A percentile compares a stretch with the other conserved stretches of the same genome.
These are phyloP conservation scores for Rubroboletus pulcherrimus DNA, from an alignment of 768 basidiomycete genomes.

Conservation along the genomic window DNA sequence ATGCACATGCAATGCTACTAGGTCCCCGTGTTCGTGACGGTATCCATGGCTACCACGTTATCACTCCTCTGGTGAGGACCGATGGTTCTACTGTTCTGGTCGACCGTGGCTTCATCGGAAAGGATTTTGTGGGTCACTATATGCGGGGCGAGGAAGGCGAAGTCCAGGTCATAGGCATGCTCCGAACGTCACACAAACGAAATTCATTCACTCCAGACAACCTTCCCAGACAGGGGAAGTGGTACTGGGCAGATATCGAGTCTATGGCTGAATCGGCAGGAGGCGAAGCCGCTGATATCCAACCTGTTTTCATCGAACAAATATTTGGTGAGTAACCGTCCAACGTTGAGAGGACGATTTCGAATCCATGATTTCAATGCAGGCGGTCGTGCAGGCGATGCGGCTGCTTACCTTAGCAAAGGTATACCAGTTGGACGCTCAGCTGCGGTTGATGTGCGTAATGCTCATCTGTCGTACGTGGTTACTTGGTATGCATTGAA, in stretches of 20 bases:
- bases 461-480: slow-evolving; percentile 93
- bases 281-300: slow-evolving; percentile 66
- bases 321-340: slow-evolving; percentile 67
- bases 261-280: slow-evolving; percentile 78
- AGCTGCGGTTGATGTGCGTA: slow-evolving; percentile 82
- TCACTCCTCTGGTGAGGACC: slow-evolving; percentile 80
- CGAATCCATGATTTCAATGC: slow-evolving; percentile 6
- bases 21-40: slow-evolving; percentile 88
- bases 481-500: slow-evolving; percentile 72
- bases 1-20: slow-evolving; percentile 72
- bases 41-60: slow-evolving; percentile 79
- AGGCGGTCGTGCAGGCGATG: slow-evolving; percentile 88
- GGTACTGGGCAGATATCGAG: slow-evolving; percentile 89
- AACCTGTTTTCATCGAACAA: slow-evolving; percentile 87
- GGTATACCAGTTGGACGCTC: slow-evolving; percentile 85
- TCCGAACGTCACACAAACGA: slow-evolving; percentile 69
- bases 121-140: slow-evolving; percentile 45
- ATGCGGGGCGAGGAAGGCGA: slow-evolving; percentile 44
- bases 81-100: slow-evolving; percentile 85
- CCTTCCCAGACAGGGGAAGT: slow-evolving; percentile 68
- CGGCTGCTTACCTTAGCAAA: slow-evolving; percentile 49
- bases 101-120: slow-evolving; percentile 84
- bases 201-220: slow-evolving; percentile 91
- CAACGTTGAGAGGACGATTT: neutral
- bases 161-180: slow-evolving; percentile 81